These are phyloP conservation scores for Eutypa lata DNA, from an alignment of 2,329 filamentous ascomycete genomes.

Conservation along the genomic window DNA sequence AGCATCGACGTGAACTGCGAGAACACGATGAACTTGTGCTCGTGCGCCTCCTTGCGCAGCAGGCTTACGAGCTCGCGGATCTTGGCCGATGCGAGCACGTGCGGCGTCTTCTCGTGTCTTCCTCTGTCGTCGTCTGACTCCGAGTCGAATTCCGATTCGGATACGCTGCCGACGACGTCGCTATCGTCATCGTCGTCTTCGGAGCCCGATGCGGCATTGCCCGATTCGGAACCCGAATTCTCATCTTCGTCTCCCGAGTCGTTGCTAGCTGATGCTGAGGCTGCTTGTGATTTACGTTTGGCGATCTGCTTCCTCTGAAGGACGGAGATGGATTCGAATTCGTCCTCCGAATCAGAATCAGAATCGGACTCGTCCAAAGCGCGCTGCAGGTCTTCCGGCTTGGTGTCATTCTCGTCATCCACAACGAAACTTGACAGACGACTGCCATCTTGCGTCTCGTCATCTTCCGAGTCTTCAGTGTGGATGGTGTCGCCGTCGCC, in stretches of 20 bases:
- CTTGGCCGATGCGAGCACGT: constrained; percentile 76
- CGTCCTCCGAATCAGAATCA: constrained; percentile 26
- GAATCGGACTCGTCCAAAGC: constrained; percentile 25
- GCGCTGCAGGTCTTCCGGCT: constrained; percentile 23
- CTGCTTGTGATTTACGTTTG: constrained; percentile 11
- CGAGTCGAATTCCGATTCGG: constrained; percentile 38
- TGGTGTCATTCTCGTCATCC: constrained; percentile 42
- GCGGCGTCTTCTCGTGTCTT: constrained; percentile 40
- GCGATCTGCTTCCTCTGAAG: constrained; percentile 19
- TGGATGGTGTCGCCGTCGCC: constrained; percentile 78
- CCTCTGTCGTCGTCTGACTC: constrained; percentile 38
- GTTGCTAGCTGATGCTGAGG: constrained; percentile 1
- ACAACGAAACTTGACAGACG: constrained; percentile 55
- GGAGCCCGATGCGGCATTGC: constrained; percentile 21
- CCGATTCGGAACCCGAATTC: neutral
- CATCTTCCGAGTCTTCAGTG: constrained; percentile 65
- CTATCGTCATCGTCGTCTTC: constrained; percentile 16
- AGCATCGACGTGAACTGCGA: constrained; percentile 99
- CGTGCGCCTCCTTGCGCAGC: constrained; percentile 69
- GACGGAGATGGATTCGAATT: constrained; percentile 25
- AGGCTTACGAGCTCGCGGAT: constrained; percentile 83
- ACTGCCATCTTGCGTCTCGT: constrained; percentile 44
- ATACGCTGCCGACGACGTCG: constrained; percentile 30
- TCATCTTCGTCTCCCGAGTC: constrained; percentile 1
- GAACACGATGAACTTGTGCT: constrained; percentile 98